Conservation (phyloP, 805 yeast species). For the Candida lessepsii region DNA sequence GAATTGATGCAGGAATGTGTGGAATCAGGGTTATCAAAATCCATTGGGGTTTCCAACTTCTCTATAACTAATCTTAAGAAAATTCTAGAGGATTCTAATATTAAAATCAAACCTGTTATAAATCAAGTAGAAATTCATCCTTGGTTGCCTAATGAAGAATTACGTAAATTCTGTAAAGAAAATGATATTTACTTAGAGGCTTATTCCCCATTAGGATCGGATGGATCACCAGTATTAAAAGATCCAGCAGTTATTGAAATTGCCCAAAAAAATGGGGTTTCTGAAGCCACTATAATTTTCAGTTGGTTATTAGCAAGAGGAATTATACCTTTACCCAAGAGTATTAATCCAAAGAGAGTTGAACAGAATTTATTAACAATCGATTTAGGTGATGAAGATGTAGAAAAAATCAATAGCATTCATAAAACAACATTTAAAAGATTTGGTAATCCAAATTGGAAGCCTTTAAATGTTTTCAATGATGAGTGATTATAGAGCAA, state of each 20-base stretch:
- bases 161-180: conserved; percentile 52
- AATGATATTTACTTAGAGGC: conserved; percentile 67
- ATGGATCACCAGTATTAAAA: conserved; percentile 52
- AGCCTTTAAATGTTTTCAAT: conserved; percentile 14
- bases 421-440: conserved; percentile 12
- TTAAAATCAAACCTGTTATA: conserved; percentile 29
- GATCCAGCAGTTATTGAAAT: conserved; percentile 43
- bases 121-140: conserved; percentile 38
- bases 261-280: conserved; percentile 42
- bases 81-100: conserved; percentile 35
- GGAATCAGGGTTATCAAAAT: conserved; percentile 48
- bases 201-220: conserved; percentile 72
- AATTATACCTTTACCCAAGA: conserved; percentile 40
- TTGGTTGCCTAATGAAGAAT: conserved; percentile 60
- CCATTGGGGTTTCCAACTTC: conserved; percentile 79
- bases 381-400: conserved; percentile 35
- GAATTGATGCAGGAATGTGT: conserved; percentile 54
- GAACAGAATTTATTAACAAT: conserved; percentile 36
- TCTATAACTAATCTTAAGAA: conserved; percentile 41
- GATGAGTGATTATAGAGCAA: too few relatives aligned
- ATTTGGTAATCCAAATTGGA: conserved; percentile 16
- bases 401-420: conserved; percentile 29
- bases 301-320: conserved; percentile 45
- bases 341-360: conserved; percentile 28
- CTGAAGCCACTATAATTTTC: conserved; percentile 52